phyloP scores from a whole-genome alignment of 2,329 filamentous ascomycete species.

The Chalaropsis ovoidea region DNA sequence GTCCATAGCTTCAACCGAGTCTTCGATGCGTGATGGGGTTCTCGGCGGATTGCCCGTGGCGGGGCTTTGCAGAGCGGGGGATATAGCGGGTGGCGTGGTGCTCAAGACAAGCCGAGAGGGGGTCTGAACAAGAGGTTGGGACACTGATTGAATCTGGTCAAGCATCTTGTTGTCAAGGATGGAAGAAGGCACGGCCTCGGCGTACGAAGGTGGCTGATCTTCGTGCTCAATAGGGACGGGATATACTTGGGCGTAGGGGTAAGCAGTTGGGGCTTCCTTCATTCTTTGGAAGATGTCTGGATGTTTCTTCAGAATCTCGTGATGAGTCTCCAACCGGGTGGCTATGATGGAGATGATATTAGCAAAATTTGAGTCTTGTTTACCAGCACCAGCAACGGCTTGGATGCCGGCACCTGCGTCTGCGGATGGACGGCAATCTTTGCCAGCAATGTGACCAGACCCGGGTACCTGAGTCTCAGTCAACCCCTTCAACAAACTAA shows the following conservation, averaged over 20 bases:
- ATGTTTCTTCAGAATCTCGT: constrained; percentile 20
- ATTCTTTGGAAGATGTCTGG: constrained; percentile 20
- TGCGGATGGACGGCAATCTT: constrained; percentile 10
- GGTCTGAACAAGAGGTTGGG: neutral
- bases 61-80: neutral
- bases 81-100: neutral
- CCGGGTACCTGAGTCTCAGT: constrained; percentile 4
- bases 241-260: constrained; percentile 24
- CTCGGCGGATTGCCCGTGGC: constrained; percentile 29
- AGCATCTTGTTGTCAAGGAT: constrained; percentile 12
- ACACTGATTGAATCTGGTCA: neutral
- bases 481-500: constrained; percentile 20
- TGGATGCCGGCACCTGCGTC: neutral
- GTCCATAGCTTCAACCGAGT: constrained; percentile 54
- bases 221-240: constrained; percentile 24
- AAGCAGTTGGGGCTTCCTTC: constrained; percentile 15
- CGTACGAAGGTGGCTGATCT: constrained; percentile 25
- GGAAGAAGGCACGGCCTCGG: constrained; percentile 23
- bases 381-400: neutral
- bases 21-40: constrained; percentile 46
- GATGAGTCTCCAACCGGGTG: constrained; percentile 20
- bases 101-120: neutral
- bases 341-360: constrained; percentile 24
- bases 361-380: constrained; percentile 20
- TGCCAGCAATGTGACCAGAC: neutral